Evolutionary conservation across 2,329 filamentous ascomycete species (phyloP).

Genomic region (Fusarium neocosmosporiellum): DNA sequence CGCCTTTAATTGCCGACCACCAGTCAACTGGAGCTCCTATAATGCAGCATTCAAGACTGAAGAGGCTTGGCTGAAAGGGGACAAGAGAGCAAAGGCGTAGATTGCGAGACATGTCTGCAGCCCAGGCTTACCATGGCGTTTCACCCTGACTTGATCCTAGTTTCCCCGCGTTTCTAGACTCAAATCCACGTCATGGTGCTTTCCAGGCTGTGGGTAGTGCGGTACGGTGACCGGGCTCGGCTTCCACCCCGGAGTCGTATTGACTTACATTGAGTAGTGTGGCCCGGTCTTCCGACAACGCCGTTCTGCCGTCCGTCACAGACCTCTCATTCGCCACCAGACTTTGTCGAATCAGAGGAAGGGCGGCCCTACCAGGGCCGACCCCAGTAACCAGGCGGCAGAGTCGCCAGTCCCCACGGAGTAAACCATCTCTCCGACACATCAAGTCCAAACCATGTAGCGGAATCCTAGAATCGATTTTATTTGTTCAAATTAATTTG

Average conservation of each 20-base stretch:
- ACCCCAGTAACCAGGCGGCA: too few species aligned
- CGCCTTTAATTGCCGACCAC: not conserved
- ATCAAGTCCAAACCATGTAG: too few species aligned
- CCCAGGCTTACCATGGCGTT: not conserved
- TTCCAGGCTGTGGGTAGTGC: not conserved
- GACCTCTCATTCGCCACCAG: not conserved
- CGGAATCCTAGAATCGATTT: too few species aligned
- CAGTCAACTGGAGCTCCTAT: not conserved
- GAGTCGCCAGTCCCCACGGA: too few species aligned
- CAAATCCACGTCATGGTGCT: not conserved
- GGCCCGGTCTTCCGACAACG: not conserved
- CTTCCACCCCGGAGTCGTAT: not conserved
- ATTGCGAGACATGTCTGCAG: too few species aligned
- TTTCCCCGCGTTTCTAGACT: not conserved
- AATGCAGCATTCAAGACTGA: not conserved
- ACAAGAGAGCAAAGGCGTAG: not conserved
- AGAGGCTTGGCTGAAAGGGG: not conserved
- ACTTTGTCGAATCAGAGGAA: not conserved
- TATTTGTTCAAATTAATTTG: too few species aligned
- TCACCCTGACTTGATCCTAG: not conserved
- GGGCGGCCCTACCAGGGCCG: too few species aligned
- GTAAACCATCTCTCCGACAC: too few species aligned
- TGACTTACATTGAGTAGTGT: not conserved
- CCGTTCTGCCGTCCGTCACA: not conserved
- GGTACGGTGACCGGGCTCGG: not conserved